phyloP scores from a whole-genome alignment of 2,329 filamentous ascomycete species.

The Penicillium hordei region DNA sequence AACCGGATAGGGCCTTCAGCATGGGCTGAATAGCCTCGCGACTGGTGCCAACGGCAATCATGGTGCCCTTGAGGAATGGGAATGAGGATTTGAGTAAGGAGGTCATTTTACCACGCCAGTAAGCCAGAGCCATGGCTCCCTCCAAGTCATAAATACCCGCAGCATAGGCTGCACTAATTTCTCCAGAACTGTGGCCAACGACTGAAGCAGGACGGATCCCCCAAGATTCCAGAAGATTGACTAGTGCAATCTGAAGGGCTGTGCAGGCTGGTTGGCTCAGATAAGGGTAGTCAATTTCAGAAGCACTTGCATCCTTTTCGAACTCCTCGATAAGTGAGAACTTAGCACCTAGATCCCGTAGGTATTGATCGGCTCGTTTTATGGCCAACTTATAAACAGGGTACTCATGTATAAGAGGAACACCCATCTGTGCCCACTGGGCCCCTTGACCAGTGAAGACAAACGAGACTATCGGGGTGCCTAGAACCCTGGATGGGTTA shows the following conservation, averaged over 20 bases:
- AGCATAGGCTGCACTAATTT: conserved; percentile 27
- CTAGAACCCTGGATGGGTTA: conserved; percentile 22
- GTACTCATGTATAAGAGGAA: conserved; percentile 27
- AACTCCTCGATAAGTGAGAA: conserved; percentile 23
- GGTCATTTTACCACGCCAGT: conserved; percentile 25
- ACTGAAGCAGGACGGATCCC: conserved; percentile 19
- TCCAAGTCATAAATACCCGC: conserved; percentile 21
- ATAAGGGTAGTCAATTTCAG: conserved; percentile 20
- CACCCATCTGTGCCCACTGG: conserved; percentile 26
- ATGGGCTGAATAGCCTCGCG: conserved; percentile 17
- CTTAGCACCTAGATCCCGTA: conserved; percentile 18
- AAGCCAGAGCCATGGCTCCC: conserved; percentile 21
- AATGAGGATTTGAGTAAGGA: conserved; percentile 19
- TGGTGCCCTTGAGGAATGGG: conserved; percentile 27
- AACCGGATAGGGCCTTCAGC: conserved; percentile 16
- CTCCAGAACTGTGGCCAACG: conserved; percentile 25
- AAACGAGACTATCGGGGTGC: conserved; percentile 16
- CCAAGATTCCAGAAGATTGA: conserved; percentile 22
- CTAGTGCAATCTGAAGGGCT: conserved; percentile 23
- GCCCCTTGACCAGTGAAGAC: conserved; percentile 28
- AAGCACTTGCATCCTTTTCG: conserved; percentile 9
- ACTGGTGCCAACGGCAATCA: conserved; percentile 32
- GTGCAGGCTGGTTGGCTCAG: conserved; percentile 25
- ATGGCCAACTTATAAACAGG: conserved; percentile 21
- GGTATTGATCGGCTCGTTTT: conserved; percentile 14